These are phyloP conservation scores for Glycine soja DNA, from an alignment of 306 rosid genomes.

Conservation along the genomic window DNA sequence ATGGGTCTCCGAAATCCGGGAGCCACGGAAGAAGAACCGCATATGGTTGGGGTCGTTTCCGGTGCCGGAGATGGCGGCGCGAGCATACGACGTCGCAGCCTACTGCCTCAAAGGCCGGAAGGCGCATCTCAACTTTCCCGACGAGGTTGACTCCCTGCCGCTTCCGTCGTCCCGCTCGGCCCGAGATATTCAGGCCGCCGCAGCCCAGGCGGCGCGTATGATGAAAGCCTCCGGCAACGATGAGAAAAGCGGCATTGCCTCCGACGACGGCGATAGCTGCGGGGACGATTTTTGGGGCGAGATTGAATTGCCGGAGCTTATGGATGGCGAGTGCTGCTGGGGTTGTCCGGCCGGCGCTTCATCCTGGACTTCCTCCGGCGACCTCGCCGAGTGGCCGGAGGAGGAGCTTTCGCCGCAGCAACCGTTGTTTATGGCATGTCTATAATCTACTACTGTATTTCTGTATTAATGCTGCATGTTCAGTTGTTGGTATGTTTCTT, in stretches of 20 bases:
- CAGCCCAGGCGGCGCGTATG: constrained; percentile 68
- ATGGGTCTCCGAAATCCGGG: constrained; percentile 88
- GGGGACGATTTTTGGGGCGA: constrained; percentile 72
- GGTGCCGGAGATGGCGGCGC: constrained; percentile 86
- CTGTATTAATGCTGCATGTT: constrained; percentile 24
- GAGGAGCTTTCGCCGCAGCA: constrained; percentile 34
- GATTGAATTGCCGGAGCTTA: constrained; percentile 80
- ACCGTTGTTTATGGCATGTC: constrained; percentile 54
- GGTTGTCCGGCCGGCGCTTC: constrained; percentile 26
- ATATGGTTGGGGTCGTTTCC: constrained; percentile 86
- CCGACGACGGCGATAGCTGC: constrained; percentile 40
- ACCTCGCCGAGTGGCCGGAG: constrained; percentile 48
- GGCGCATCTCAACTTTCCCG: constrained; percentile 86
- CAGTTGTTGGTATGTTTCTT: constrained; percentile 41
- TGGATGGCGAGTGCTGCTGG: constrained; percentile 49
- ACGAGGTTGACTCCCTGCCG: constrained; percentile 65
- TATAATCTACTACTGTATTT: constrained; percentile 10
- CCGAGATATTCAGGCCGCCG: constrained; percentile 79
- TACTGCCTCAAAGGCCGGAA: constrained; percentile 69
- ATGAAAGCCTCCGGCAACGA: constrained; percentile 23
- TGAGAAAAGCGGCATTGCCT: constrained; percentile 28
- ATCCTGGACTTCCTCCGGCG: constrained; percentile 46
- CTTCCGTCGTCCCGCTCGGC: constrained; percentile 57
- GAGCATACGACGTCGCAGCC: constrained; percentile 84
- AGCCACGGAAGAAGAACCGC: constrained; percentile 78